phyloP scores from a whole-genome alignment of 768 basidiomycete species.

The Termitomyces sp. region DNA sequence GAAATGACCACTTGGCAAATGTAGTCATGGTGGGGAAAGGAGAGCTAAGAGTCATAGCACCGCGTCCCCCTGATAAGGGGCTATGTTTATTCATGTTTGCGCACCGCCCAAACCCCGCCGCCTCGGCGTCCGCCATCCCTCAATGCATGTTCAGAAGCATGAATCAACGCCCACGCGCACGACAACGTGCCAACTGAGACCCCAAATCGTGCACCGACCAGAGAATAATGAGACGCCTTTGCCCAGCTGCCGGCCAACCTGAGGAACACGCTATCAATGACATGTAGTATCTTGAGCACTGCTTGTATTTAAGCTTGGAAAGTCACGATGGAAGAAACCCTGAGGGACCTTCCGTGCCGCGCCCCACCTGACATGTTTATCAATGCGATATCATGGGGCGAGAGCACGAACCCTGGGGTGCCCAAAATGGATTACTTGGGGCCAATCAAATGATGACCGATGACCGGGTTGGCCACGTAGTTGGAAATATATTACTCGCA shows the following conservation, averaged over 20 bases:
- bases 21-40: slow-evolving; percentile 36
- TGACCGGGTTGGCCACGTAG: no score
- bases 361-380: not conserved
- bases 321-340: not conserved
- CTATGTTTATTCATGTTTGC: slow-evolving; percentile 28
- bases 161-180: not conserved
- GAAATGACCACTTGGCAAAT: slow-evolving; percentile 35
- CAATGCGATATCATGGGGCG: no score
- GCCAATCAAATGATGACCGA: not conserved
- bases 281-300: not conserved
- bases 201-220: not conserved
- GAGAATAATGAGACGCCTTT: not conserved
- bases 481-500: no score
- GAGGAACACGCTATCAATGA: not conserved
- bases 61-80: slow-evolving; percentile 19
- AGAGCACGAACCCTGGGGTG: not conserved
- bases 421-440: not conserved
- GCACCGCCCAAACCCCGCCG: slow-evolving; percentile 10
- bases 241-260: not conserved
- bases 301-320: not conserved
- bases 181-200: not conserved
- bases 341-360: not conserved
- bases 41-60: slow-evolving; percentile 13
- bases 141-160: slow-evolving; percentile 1
- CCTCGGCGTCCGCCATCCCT: not conserved